These are phyloP conservation scores for Coffea humblotiana DNA, from an alignment of 305 asterid species.

Conservation along the genomic window DNA sequence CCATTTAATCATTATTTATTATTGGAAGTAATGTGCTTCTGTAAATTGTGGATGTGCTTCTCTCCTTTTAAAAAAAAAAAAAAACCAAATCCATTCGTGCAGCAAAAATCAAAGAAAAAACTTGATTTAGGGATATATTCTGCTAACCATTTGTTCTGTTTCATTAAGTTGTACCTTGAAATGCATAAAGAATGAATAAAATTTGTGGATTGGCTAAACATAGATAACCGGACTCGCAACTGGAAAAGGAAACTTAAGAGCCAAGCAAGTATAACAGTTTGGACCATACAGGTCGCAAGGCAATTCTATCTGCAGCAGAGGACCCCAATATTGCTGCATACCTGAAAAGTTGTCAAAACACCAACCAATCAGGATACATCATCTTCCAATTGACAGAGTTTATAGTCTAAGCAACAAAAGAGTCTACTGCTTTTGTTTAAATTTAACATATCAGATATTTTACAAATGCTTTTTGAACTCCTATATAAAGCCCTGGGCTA, in stretches of 20 bases:
- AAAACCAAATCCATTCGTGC: neutral
- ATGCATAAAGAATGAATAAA: neutral
- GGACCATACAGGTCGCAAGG: slow-evolving; percentile 76
- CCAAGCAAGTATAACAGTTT: neutral
- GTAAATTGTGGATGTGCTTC: neutral
- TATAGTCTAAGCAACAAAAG: neutral
- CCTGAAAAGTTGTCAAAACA: slow-evolving; percentile 48
- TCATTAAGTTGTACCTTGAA: neutral
- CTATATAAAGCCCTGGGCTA: neutral
- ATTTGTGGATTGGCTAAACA: neutral
- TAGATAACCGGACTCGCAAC: neutral
- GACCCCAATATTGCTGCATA: slow-evolving; percentile 94
- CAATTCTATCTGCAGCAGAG: slow-evolving; percentile 60
- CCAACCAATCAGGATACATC: slow-evolving; percentile 18
- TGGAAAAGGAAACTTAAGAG: neutral
- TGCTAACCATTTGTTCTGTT: neutral
- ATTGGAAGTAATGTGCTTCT: neutral
- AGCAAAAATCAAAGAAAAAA: neutral
- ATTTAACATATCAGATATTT: neutral
- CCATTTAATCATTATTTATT: neutral
- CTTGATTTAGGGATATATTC: neutral
- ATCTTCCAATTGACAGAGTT: slow-evolving; percentile 17
- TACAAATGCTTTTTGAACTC: neutral
- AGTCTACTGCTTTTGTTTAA: neutral
- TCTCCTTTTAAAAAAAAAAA: too few relatives aligned